Percentiles rank a stretch among this genome's conserved stretches.
Evolutionary conservation across 768 basidiomycete species (phyloP).

Genomic region (Gelatoporia subvermispora): DNA sequence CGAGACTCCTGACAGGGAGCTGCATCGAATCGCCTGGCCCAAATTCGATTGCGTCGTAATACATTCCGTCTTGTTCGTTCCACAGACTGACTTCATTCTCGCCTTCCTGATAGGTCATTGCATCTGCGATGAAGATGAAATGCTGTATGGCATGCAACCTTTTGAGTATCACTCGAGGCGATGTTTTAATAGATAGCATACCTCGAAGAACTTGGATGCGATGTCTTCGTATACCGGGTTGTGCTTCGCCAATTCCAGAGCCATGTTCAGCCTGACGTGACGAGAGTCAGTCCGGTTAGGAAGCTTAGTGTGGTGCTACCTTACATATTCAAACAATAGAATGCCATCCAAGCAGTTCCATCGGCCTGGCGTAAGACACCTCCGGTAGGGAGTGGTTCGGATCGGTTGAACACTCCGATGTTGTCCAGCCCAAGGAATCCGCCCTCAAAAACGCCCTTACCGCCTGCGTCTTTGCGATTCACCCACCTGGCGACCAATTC

Average conservation of each 20-base stretch:
- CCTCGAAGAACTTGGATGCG: constrained; percentile 96
- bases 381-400: constrained; percentile 93
- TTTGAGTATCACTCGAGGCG: not conserved
- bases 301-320: constrained; percentile 14
- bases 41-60: constrained; percentile 95
- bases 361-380: constrained; percentile 94
- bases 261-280: constrained; percentile 82
- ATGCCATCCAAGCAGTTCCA: constrained; percentile 99
- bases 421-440: constrained; percentile 98
- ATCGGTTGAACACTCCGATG: constrained; percentile 96
- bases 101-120: constrained; percentile 90
- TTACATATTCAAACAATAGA: constrained; percentile 95
- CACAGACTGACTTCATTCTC: constrained; percentile 80
- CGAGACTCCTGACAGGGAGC: constrained; percentile 88
- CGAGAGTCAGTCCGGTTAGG: not conserved
- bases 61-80: constrained; percentile 97
- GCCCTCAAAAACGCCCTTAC: constrained; percentile 96
- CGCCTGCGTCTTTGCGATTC: constrained; percentile 92
- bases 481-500: constrained; percentile 71
- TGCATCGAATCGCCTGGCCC: constrained; percentile 80
- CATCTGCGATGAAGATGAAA: constrained; percentile 97
- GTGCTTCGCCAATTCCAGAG: constrained; percentile 95
- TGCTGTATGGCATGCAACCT: constrained; percentile 49
- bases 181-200: constrained; percentile 19
- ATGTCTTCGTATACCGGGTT: constrained; percentile 98